Conservation (phyloP, 257 asterid species). For the Handroanthus guayacan region DNA sequence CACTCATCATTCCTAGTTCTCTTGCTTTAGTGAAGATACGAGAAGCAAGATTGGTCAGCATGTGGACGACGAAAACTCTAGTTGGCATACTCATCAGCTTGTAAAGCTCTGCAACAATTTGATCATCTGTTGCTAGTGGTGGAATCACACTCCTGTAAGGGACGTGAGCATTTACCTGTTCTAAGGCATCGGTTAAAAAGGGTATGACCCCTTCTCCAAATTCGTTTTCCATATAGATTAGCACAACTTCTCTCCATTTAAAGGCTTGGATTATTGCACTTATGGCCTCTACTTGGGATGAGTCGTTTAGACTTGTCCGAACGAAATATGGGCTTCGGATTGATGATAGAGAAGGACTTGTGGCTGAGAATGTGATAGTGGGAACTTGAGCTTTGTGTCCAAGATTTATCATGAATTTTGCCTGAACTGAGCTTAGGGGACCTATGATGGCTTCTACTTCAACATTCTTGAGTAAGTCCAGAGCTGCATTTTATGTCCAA, state of each 20-base stretch:
- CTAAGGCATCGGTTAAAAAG: slow-evolving; percentile 40
- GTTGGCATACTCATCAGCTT: slow-evolving; percentile 54
- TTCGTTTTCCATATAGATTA: slow-evolving; percentile 36
- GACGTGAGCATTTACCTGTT: slow-evolving; percentile 39
- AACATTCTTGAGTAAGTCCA: slow-evolving; percentile 51
- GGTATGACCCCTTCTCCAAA: slow-evolving; percentile 57
- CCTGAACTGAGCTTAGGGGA: slow-evolving; percentile 48
- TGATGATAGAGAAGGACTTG: slow-evolving; percentile 54
- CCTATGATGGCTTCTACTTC: slow-evolving; percentile 58
- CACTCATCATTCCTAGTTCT: slow-evolving; percentile 45
- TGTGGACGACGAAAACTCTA: slow-evolving; percentile 51
- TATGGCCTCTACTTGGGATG: slow-evolving; percentile 47
- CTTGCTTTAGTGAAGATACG: slow-evolving; percentile 43
- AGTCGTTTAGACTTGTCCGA: slow-evolving; percentile 44
- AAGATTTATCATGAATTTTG: slow-evolving; percentile 46
- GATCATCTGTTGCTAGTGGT: slow-evolving; percentile 46
- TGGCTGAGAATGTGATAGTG: slow-evolving; percentile 51
- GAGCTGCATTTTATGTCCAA: slow-evolving; percentile 41
- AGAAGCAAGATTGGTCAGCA: slow-evolving; percentile 30
- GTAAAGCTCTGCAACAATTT: slow-evolving; percentile 42
- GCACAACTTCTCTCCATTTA: slow-evolving; percentile 51
- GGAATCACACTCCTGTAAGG: slow-evolving; percentile 44
- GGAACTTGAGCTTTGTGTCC: slow-evolving; percentile 54
- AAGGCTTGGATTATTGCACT: slow-evolving; percentile 44
- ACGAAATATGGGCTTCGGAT: slow-evolving; percentile 43